These are phyloP conservation scores for Astrothelium macrocarpum DNA, from an alignment of 495 filamentous ascomycete genomes.

Conservation along the genomic window DNA sequence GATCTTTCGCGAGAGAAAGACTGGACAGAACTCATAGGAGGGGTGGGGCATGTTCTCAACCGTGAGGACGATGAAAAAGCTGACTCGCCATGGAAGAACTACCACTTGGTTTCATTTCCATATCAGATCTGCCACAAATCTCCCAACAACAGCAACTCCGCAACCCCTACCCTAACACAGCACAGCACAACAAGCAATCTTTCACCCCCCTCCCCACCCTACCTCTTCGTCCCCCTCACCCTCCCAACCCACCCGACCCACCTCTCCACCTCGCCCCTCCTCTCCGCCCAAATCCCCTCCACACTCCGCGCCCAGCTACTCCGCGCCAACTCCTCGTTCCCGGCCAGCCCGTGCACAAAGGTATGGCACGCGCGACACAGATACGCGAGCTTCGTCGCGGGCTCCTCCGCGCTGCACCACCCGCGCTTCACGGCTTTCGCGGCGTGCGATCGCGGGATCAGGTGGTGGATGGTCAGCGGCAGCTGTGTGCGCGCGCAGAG, in stretches of 20 bases:
- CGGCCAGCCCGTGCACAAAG: conserved; percentile 68
- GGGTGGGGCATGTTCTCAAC: too few species aligned
- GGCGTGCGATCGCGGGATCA: conserved; percentile 69
- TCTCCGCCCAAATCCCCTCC: conserved; percentile 37
- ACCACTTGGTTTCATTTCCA: too few species aligned
- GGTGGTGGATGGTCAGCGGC: conserved; percentile 71
- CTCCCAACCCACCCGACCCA: conserved; percentile 50
- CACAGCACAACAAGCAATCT: background rate
- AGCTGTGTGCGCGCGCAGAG: conserved; percentile 74
- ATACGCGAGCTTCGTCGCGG: conserved; percentile 73
- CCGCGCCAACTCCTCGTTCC: conserved; percentile 60
- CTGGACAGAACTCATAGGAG: too few species aligned
- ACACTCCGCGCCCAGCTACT: conserved; percentile 63
- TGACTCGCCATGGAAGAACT: too few species aligned
- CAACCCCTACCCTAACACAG: too few species aligned
- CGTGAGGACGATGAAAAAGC: too few species aligned
- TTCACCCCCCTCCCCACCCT: conserved; percentile 12
- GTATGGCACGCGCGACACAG: conserved; percentile 80
- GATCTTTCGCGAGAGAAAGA: too few species aligned
- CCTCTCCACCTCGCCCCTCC: conserved; percentile 58
- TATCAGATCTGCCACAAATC: too few species aligned
- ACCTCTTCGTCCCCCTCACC: conserved; percentile 36
- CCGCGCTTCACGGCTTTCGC: conserved; percentile 69
- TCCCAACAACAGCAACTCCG: background rate
- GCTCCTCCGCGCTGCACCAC: conserved; percentile 65